phyloP scores from a whole-genome alignment of 345 rosid species.

The Salix viminalis region DNA sequence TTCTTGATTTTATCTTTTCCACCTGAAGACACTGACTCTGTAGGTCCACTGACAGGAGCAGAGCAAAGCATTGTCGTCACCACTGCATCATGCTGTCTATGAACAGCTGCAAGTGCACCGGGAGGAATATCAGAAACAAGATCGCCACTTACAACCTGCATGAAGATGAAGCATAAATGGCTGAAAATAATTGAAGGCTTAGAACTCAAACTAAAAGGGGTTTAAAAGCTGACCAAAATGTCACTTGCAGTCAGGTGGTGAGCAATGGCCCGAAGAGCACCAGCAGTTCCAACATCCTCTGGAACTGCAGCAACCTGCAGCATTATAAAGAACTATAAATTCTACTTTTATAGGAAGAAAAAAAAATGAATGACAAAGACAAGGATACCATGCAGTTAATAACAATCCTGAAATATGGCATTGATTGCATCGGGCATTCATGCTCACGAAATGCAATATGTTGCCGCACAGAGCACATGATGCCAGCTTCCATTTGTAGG shows the following conservation, averaged over 20 bases:
- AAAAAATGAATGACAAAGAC: neutral
- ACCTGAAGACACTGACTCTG: conserved; percentile 62
- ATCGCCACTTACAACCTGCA: conserved; percentile 93
- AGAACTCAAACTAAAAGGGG: conserved; percentile 14
- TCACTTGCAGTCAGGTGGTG: conserved; percentile 85
- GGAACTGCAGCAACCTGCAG: conserved; percentile 86
- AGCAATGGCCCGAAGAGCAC: conserved; percentile 85
- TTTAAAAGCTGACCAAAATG: conserved; percentile 59
- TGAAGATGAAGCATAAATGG: conserved; percentile 15
- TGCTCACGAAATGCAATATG: neutral
- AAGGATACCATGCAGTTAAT: neutral
- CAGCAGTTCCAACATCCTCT: conserved; percentile 92
- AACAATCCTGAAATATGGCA: neutral
- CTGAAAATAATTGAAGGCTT: conserved; percentile 2
- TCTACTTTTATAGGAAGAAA: neutral
- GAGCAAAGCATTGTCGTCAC: conserved; percentile 90
- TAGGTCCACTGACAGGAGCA: conserved; percentile 71
- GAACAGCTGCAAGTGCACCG: conserved; percentile 87
- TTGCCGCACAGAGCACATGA: neutral
- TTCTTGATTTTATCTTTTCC: conserved; percentile 92
- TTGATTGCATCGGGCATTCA: neutral
- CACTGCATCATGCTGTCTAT: conserved; percentile 83
- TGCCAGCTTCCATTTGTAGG: neutral
- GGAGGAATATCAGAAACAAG: conserved; percentile 95
- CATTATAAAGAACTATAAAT: neutral